Conservation (phyloP, 2,329 filamentous ascomycete species). For the Xylaria arbuscula region DNA sequence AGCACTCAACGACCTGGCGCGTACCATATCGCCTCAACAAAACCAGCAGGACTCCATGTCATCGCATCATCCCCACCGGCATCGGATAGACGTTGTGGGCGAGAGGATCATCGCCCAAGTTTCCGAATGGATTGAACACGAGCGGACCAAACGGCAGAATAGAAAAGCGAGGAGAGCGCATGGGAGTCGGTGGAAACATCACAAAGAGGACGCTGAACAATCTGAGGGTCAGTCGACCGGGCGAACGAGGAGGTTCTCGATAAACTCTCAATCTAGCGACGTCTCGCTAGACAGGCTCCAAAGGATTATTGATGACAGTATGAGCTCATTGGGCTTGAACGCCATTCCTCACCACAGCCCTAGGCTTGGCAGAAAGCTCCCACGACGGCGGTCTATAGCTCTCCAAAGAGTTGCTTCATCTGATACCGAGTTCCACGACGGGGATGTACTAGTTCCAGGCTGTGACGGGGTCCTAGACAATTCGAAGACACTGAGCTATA, state of each 20-base stretch:
- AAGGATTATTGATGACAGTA: constrained; percentile 77
- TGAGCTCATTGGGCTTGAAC: constrained; percentile 64
- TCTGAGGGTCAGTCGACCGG: constrained; percentile 27
- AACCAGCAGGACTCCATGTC: constrained; percentile 40
- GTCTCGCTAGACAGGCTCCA: constrained; percentile 84
- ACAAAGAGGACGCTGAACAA: constrained; percentile 38
- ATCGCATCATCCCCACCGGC: constrained; percentile 48
- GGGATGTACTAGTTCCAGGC: constrained; percentile 83
- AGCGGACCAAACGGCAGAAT: constrained; percentile 74
- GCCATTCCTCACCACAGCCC: constrained; percentile 58
- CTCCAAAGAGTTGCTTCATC: constrained; percentile 70
- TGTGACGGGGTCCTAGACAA: constrained; percentile 91
- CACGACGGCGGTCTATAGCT: constrained; percentile 50
- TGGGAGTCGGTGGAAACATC: constrained; percentile 55
- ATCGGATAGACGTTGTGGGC: constrained; percentile 53
- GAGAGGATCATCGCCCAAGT: constrained; percentile 78
- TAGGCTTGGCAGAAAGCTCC: constrained; percentile 57
- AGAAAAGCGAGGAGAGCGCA: constrained; percentile 62
- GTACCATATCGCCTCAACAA: constrained; percentile 45
- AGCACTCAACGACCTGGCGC: constrained; percentile 42
- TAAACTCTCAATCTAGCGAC: constrained; percentile 74
- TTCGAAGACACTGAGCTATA: constrained; percentile 85
- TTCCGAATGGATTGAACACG: constrained; percentile 83
- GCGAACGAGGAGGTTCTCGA: constrained; percentile 61
- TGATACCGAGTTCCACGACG: constrained; percentile 86